Conservation (phyloP, 176 grass and related monocot species). For the Luzula sylvatica region DNA sequence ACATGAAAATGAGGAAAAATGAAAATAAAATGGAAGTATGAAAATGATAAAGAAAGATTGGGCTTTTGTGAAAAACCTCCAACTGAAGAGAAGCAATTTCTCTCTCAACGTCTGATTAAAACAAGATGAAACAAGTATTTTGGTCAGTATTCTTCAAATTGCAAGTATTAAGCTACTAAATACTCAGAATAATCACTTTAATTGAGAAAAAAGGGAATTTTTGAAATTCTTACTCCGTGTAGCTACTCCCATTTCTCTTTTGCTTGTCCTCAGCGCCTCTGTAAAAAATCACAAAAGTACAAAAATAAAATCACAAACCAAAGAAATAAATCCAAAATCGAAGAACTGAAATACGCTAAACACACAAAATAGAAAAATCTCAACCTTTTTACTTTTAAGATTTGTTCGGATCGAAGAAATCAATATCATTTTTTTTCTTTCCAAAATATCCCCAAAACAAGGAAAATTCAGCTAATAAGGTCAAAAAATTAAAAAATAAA, state of each 20-base stretch:
- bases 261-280: conserved; percentile 96
- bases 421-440: background rate
- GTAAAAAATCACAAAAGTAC: conserved; percentile 15
- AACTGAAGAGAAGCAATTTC: conserved; percentile 91
- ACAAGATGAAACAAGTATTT: no score
- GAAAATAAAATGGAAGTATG: conserved; percentile 9
- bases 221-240: conserved; percentile 52
- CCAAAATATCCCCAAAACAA: background rate
- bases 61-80: conserved; percentile 38
- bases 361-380: conserved; percentile 17
- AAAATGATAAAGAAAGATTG: conserved; percentile 6
- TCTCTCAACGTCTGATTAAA: conserved; percentile 64
- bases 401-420: background rate
- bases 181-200: background rate
- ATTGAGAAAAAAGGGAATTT: background rate
- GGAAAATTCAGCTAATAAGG: background rate
- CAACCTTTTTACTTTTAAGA: no score
- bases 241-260: conserved; percentile 79
- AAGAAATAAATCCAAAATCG: background rate
- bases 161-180: no score
- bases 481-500: background rate
- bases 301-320: conserved; percentile 31
- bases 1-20: conserved; percentile 17
- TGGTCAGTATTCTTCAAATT: no score
- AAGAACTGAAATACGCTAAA: conserved; percentile 3